Percentiles rank a stretch among this genome's conserved stretches.
Evolutionary conservation across 805 yeast species (phyloP).

Genomic region (Teunomyces barrocoloradensis): DNA sequence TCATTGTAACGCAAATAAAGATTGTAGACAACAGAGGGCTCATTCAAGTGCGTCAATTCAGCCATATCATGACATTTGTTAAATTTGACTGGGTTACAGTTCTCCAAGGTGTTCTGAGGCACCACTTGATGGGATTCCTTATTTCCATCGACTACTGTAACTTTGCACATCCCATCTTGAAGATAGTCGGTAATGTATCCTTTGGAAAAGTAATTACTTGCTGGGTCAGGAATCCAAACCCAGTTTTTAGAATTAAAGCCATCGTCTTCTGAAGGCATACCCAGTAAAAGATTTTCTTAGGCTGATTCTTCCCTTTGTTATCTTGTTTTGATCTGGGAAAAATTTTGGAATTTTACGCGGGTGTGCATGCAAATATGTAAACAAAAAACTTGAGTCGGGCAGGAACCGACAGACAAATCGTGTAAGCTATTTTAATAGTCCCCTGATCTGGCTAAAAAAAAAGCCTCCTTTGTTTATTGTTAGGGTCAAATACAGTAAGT

Average conservation of each 20-base stretch:
- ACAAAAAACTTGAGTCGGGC: background rate
- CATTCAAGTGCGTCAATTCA: constrained; percentile 88
- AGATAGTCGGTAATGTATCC: constrained; percentile 54
- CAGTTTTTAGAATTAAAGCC: constrained; percentile 48
- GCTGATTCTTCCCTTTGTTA: background rate
- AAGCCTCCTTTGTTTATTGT: too few species aligned
- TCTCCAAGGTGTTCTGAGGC: constrained; percentile 45
- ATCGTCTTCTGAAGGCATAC: constrained; percentile 23
- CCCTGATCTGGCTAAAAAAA: too few species aligned
- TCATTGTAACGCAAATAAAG: constrained; percentile 71
- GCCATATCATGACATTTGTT: constrained; percentile 95
- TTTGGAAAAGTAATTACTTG: constrained; percentile 50
- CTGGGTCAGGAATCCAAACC: constrained; percentile 78
- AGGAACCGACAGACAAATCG: background rate
- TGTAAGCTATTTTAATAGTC: background rate
- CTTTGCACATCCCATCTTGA: constrained; percentile 34
- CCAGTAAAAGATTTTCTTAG: background rate
- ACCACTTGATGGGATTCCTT: constrained; percentile 43
- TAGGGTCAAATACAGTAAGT: too few species aligned
- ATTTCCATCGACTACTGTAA: constrained; percentile 37
- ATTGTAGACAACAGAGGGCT: constrained; percentile 91
- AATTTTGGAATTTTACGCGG: constrained; percentile 1
- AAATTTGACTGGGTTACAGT: constrained; percentile 85
- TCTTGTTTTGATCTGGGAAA: constrained; percentile 4
- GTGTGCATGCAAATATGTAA: background rate